A percentile compares a stretch with the other conserved stretches of the same genome.
Evolutionary conservation across 768 basidiomycete genomes (phyloP).

Genomic region (Melanogaster broomeanus): DNA sequence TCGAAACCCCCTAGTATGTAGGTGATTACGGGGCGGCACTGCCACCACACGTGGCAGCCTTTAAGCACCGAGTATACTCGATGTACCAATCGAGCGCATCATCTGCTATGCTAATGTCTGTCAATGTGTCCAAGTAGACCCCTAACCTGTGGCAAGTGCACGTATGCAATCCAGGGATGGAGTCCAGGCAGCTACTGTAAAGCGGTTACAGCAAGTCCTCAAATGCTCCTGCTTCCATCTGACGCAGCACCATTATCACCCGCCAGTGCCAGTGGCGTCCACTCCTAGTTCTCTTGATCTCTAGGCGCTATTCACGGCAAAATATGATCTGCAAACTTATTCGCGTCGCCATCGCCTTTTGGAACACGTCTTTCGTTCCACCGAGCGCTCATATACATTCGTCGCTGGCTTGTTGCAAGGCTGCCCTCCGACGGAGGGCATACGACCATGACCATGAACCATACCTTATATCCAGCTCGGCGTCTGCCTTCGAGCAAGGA

Average conservation of each 20-base stretch:
- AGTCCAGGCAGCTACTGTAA: too few relatives aligned
- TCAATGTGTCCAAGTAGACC: neutral
- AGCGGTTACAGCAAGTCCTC: too few relatives aligned
- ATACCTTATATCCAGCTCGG: neutral
- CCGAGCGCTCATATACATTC: neutral
- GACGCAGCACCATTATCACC: neutral
- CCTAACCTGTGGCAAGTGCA: neutral
- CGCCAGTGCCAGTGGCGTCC: neutral
- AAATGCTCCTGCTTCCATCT: neutral
- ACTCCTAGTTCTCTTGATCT: neutral
- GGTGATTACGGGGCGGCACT: neutral
- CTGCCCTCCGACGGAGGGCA: neutral
- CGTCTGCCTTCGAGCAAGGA: neutral
- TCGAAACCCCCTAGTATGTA: too few relatives aligned
- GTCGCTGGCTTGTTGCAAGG: neutral
- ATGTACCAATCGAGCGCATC: too few relatives aligned
- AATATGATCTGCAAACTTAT: neutral
- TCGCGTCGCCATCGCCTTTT: neutral
- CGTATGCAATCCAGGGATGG: conserved; percentile 1
- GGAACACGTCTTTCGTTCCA: neutral
- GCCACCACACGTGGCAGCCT: neutral
- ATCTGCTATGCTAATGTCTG: too few relatives aligned
- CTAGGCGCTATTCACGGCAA: neutral
- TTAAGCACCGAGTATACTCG: neutral
- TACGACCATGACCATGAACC: too few relatives aligned